A percentile compares a stretch with the other conserved stretches of the same genome.
These are phyloP conservation scores for Boechera stricta DNA, from an alignment of 345 rosid species.

Conservation along the genomic window DNA sequence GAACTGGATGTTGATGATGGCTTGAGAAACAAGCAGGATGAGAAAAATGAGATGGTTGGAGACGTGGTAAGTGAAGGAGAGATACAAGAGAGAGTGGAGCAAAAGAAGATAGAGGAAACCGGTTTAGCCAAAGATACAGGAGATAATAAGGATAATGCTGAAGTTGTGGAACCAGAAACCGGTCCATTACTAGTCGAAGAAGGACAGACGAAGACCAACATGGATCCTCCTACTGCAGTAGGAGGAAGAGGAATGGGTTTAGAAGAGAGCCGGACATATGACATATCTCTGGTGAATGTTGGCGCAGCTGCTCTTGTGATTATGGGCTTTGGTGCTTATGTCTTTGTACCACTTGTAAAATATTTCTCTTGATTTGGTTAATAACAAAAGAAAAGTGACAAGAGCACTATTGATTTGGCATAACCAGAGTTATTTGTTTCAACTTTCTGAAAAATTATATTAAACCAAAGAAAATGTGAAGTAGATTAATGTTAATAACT, in stretches of 20 bases:
- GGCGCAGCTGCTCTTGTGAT: conserved; percentile 48
- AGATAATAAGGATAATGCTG: conserved; percentile 3
- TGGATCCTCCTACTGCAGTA: conserved; percentile 3
- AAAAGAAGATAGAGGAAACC: conserved; percentile 15
- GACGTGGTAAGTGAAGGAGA: conserved; percentile 16
- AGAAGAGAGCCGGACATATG: conserved; percentile 14
- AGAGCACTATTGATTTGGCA: background rate
- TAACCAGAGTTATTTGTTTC: conserved; percentile 7
- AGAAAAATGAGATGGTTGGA: background rate
- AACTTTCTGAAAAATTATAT: background rate
- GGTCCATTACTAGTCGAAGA: conserved; percentile 6
- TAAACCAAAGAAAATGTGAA: background rate
- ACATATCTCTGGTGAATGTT: conserved; percentile 36
- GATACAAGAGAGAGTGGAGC: conserved; percentile 1
- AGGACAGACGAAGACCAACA: conserved; percentile 3
- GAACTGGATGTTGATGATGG: background rate
- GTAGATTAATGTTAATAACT: conserved; percentile 15
- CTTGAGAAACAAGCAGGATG: background rate
- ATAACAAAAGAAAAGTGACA: background rate
- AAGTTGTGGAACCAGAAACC: conserved; percentile 5
- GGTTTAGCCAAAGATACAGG: conserved; percentile 21
- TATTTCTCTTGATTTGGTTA: conserved; percentile 24
- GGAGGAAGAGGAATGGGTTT: conserved; percentile 6
- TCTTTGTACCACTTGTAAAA: conserved; percentile 40
- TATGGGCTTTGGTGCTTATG: conserved; percentile 47